phyloP scores from a whole-genome alignment of 345 rosid genomes.

The Linum trigynum region DNA sequence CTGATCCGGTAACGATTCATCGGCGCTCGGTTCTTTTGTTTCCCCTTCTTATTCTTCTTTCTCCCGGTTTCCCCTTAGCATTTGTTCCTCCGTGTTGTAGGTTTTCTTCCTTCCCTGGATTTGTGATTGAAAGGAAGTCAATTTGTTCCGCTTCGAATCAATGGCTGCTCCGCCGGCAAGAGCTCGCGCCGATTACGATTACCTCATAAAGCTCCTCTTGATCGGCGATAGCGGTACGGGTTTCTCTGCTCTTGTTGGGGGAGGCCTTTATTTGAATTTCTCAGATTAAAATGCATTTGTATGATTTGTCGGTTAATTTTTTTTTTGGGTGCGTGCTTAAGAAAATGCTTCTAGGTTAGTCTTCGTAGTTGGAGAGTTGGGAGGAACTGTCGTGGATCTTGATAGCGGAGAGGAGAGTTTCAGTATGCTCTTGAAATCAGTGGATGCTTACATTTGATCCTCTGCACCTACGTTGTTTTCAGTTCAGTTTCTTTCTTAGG shows the following conservation, averaged over 20 bases:
- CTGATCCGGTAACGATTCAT: conserved; percentile 16
- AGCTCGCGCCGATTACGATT: conserved; percentile 29
- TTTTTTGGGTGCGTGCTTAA: neutral
- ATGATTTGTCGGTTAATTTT: neutral
- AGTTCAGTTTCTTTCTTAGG: neutral
- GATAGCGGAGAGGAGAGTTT: neutral
- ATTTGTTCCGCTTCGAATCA: conserved; percentile 3
- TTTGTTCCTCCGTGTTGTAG: neutral
- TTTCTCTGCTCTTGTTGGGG: neutral
- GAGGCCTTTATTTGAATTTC: neutral
- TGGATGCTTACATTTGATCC: neutral
- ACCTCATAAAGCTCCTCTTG: conserved; percentile 26
- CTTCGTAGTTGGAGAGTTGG: neutral
- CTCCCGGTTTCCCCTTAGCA: neutral
- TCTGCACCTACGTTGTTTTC: no score
- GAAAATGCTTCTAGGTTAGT: neutral
- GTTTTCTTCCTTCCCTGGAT: neutral
- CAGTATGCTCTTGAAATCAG: neutral
- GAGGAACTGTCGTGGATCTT: conserved; percentile 2
- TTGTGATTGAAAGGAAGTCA: neutral
- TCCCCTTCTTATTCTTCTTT: neutral
- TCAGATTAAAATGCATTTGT: neutral
- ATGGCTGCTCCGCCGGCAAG: conserved; percentile 29
- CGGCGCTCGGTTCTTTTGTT: neutral
- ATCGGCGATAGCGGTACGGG: conserved; percentile 26